Evolutionary conservation across 108 stramenopile genomes (phyloP), one percentile per base, ranked within the genome.

Genomic region (Skeletonema costatum): DNA sequence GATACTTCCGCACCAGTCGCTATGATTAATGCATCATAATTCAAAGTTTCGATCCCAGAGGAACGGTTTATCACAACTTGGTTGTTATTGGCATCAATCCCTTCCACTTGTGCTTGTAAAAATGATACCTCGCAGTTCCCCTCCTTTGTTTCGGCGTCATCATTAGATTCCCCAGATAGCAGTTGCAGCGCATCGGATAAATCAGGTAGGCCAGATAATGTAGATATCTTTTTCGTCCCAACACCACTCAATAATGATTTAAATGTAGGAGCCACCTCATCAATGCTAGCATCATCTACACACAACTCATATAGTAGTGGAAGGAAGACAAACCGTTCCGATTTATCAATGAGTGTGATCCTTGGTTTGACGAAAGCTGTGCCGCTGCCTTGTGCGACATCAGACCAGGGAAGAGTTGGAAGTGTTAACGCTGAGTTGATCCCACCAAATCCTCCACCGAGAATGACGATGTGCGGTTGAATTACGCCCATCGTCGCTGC

Each of bases 251-350:
- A 50, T n/a, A 90, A 60, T 36, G 86, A 86, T 73, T 83, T 42
- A 68, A 76, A 88, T 10, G 88, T 86, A 5, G 90, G 90, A 21
- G 88, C 88, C 11, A 90, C 88, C 51, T 90, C 90, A 17, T 82
- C 76, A 56, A 81, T 35, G 66, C 78, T 84, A 19, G 77, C 85
- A 51, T 88, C 90, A 36, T 88, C 92, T 51, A 90, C 77, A 46
- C 91, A 90, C 36, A 94, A 75, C 77, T 97, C 96, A 70, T 95
- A 97, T 33, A 97, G 71, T 13, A 97, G 80, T 0, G 96, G 96
- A 50, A 95, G 80, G 81, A 97, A 97, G 4, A 93, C 92, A 70
- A 97, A 97, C 64, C 87, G 73, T 64, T 93, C 92, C 3, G 89
- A 87, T 68, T 86, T 86, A 66, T 95, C 94, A 32, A 97, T 85